Evolutionary conservation across 345 rosid species (phyloP).

Genomic region (Stellera chamaejasme): DNA sequence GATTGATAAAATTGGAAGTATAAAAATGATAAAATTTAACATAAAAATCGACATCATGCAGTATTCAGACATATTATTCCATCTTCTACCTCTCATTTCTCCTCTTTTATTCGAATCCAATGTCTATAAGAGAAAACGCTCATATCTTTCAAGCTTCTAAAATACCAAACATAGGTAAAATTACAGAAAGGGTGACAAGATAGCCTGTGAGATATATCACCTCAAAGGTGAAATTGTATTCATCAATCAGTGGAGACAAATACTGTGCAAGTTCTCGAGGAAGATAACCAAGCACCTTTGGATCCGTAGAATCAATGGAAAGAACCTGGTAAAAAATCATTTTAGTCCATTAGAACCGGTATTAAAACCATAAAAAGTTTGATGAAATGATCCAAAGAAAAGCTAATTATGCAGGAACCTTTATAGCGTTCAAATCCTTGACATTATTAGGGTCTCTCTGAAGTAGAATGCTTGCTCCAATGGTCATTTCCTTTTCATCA

Average conservation of each 20-base stretch:
- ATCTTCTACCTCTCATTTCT: too few relatives aligned
- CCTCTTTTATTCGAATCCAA: too few relatives aligned
- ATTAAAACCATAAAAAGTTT: slow-evolving; percentile 1
- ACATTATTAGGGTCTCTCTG: slow-evolving; percentile 62
- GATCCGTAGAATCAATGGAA: slow-evolving; percentile 32
- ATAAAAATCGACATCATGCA: too few relatives aligned
- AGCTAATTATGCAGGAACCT: slow-evolving; percentile 31
- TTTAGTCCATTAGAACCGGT: neutral
- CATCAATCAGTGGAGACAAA: slow-evolving; percentile 65
- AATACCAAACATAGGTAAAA: too few relatives aligned
- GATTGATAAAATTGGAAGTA: too few relatives aligned
- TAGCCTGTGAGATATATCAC: slow-evolving; percentile 25
- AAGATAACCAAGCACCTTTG: slow-evolving; percentile 65
- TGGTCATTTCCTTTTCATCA: slow-evolving; percentile 38
- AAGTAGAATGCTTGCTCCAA: slow-evolving; percentile 43
- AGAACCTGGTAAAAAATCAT: slow-evolving; percentile 48
- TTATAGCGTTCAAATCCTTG: slow-evolving; percentile 71
- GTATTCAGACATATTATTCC: too few relatives aligned
- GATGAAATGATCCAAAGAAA: slow-evolving; percentile 3
- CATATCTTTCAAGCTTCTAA: too few relatives aligned
- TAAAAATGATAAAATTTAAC: too few relatives aligned
- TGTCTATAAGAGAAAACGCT: too few relatives aligned
- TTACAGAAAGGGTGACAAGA: neutral
- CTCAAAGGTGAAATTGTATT: slow-evolving; percentile 50
- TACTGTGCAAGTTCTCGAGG: slow-evolving; percentile 67